Base-by-base conservation (phyloP, 805 yeast species). In the Spathaspora gorwiae region DNA sequence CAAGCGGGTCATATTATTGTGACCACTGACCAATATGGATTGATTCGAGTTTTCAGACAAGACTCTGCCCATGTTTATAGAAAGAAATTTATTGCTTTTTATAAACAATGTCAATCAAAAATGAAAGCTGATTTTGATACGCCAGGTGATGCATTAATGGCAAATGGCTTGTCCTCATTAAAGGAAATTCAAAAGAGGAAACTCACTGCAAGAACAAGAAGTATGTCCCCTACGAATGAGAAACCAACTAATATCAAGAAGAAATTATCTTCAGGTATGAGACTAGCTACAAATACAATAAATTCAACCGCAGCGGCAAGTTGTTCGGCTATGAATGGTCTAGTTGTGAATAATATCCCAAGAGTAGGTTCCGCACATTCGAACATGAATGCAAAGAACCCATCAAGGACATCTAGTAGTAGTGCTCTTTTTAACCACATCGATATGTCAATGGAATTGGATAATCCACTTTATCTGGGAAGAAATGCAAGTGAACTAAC, bases 1-100 rank as follows among this genome's bases (percentile, higher is more conserved):
- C 48, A 39, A 33, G 52, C 55, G 9, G 72, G 74, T 6, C 70
- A 73, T 55, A 82, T 89, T 37, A 78, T 89, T 12, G 82, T 90
- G 2, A 83, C 94, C 0, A 80, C 92, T 0, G 97, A 90, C 62
- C 78, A 78, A 45, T 64, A 70, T 19, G 97, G 97, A 0, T 53
- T 74, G 2, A 85, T 90, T 29, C 65, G 94, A 38, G 85, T 90
- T 0, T 87, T 86, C 60, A 72, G 97, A 56, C 84, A 87, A 46
- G 97, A 90, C 60, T 73, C 84, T 44, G 84, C 94, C 0, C 70
- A 78, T 42, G 49, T 51, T 14, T 51, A 61, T 30, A 48, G 76
- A 14, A 68, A 65, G 32, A 29, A 47, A 8, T 47, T 60, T 30
- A 31, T 56, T 8, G 48, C 48, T 19, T 32, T 51, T 36, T 51